Base-by-base conservation (phyloP, 257 asterid genomes). In the Ligustrum vulgare region DNA sequence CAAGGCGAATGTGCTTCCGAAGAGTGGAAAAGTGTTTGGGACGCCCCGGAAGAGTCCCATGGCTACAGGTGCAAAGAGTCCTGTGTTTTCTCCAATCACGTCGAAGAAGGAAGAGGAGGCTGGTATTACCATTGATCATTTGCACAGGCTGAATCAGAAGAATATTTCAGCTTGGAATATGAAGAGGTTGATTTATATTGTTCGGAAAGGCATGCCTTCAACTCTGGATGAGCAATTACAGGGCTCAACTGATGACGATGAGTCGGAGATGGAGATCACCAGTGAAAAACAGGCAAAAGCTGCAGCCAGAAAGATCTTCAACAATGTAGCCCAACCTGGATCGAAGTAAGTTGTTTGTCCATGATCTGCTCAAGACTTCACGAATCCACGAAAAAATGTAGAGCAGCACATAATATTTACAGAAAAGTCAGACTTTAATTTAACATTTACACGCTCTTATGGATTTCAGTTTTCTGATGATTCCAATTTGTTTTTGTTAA, bases 151-250 rank as follows among this genome's bases (percentile, higher is more conserved):
- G 84, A 93, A 90, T 80, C 93, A 90, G 87, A 81, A 86, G 82
- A 93, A 93, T 58, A 72, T 93, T 73, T 93, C 98, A 6, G 98
- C 98, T 67, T 93, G 97, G 98, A 91, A 93, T 80, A 93, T 93
- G 98, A 91, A 93, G 85, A 90, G 97, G 86, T 41, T 93, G 91
- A 82, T 84, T 62, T 89, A 87, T 76, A 85, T 87, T 16, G 97
- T 87, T 6, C 84, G 93, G 76, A 82, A 83, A 25, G 98, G 97
- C 8, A 87, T 77, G 20, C 71, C 91, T 51, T 86, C 98, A 10
- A 91, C 97, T 47, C 80, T 90, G 69, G 97, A 93, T 54, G 98
- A 93, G 86, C 82, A 87, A 34, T 72, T 93, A 63, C 89, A 84
- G 56, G 96, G 90, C 49, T 65, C 89, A 1, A 60, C 85, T 0